Percentiles rank a stretch among this genome's conserved stretches.
phyloP scores from a whole-genome alignment of 192 early-diverging fungal species.

The Coemansia sp. region DNA sequence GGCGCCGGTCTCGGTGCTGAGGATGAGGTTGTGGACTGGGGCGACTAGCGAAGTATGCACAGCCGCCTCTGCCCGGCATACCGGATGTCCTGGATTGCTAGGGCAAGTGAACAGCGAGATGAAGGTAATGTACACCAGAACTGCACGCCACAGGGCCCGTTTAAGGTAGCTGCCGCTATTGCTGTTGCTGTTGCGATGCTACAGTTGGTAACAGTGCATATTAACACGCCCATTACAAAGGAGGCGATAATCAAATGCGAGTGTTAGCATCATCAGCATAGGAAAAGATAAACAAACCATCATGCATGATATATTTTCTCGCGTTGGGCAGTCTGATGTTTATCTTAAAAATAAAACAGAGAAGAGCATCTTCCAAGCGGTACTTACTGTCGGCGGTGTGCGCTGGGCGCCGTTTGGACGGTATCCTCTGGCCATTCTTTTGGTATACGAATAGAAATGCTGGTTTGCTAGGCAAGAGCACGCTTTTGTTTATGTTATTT shows the following conservation, averaged over 20 bases:
- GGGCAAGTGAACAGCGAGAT: conserved; percentile 45
- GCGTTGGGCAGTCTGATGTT: not conserved
- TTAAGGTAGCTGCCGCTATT: conserved; percentile 10
- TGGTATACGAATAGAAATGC: not conserved
- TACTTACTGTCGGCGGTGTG: conserved; percentile 7
- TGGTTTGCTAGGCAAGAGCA: not conserved
- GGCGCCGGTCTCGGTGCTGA: conserved; percentile 44
- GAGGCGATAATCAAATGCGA: not conserved
- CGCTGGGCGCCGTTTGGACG: not conserved
- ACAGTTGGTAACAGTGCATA: not conserved
- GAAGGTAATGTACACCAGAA: conserved; percentile 32
- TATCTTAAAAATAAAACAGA: not conserved
- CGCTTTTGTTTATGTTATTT: conserved; percentile 4
- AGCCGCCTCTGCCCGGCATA: conserved; percentile 27
- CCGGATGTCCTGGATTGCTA: conserved; percentile 18
- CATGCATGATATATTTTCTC: too few species aligned
- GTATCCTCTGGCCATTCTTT: conserved; percentile 9
- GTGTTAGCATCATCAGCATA: not conserved
- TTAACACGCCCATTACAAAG: too few species aligned
- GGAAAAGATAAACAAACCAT: not conserved
- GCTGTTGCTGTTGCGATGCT: conserved; percentile 11
- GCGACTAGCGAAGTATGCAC: conserved; percentile 16
- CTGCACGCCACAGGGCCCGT: conserved; percentile 24
- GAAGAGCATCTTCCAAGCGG: not conserved
- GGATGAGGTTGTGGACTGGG: conserved; percentile 21